Evolutionary conservation across 1,284 basidiomycete species (phyloP), one percentile per base, ranked within the genome.

Genomic region (Moniliophthora roreri): DNA sequence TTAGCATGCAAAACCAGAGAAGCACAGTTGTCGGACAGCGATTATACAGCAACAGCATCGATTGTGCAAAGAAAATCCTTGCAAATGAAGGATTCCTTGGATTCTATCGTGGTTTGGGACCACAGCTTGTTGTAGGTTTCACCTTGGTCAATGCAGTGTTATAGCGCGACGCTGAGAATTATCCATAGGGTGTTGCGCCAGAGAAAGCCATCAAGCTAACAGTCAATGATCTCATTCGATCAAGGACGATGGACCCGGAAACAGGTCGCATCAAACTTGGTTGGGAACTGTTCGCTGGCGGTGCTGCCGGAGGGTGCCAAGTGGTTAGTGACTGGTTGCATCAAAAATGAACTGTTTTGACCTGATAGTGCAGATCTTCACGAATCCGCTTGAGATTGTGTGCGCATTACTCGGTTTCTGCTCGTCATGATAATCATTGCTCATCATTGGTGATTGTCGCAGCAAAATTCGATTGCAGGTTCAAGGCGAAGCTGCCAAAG

Each of bases 141-240:
- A 35, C 8, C n/a, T 21, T 18, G 16, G 20, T 24, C 26, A 15
- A 34, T 50, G 50, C 21, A 26, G 42, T 36, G 20, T 39, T 11
- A 23, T 47, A 46, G 39, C 13, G 35, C 48, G 21, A 23, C 32
- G 13, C 48, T 39, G 48, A 34, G 52, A 48, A 46, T 56, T 15
- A 49, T 56, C 34, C 35, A n/a, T 50, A 94, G 91, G 96, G 96
- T 65, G 96, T 99, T 39, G 97, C 96, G 11, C 96, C 96, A 11
- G 96, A 99, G 72, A 99, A 97, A 75, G 94, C 94, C 10, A 96
- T 97, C 74, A 97, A 99, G 71, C 75, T 95, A 54, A 97, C 96
- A 2, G 89, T 99, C 59, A 99, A 99, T 76, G 96, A 98, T 66
- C 75, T 97, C 50, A 81, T 99, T 34, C 86, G 96, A 51, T 79